These are phyloP conservation scores for Pseudocercospora fuligena DNA, from an alignment of 2,329 filamentous ascomycete genomes.

Conservation along the genomic window DNA sequence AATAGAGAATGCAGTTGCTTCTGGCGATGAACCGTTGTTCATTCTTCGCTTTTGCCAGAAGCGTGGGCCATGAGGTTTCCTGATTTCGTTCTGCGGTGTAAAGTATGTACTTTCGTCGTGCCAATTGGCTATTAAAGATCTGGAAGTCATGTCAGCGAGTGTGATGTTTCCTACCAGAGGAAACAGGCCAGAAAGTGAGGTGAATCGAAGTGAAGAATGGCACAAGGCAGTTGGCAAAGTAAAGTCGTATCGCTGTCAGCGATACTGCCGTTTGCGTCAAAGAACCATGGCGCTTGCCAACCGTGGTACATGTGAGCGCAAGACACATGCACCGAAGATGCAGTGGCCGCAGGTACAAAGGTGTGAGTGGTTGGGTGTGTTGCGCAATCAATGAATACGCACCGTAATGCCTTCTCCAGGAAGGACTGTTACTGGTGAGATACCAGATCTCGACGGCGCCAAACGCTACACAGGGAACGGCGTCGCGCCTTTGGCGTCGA, in stretches of 20 bases:
- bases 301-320: conserved; percentile 21
- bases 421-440: conserved; percentile 40
- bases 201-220: conserved; percentile 5
- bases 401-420: conserved; percentile 41
- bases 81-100: conserved; percentile 19
- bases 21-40: conserved; percentile 33
- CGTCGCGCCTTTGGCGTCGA: conserved; percentile 31
- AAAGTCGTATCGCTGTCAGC: conserved; percentile 11
- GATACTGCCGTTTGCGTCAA: conserved; percentile 19
- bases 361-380: conserved; percentile 21
- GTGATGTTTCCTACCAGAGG: conserved; percentile 4
- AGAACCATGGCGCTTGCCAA: conserved; percentile 36
- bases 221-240: conserved; percentile 3
- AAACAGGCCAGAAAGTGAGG: neutral
- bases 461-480: conserved; percentile 35
- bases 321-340: conserved; percentile 24
- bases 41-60: conserved; percentile 36
- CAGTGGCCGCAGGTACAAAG: conserved; percentile 21
- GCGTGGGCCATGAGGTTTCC: conserved; percentile 30
- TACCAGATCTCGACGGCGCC: conserved; percentile 40
- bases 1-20: conserved; percentile 26
- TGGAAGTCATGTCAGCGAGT: conserved; percentile 35
- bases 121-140: conserved; percentile 38
- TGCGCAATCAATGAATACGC: conserved; percentile 36
- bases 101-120: conserved; percentile 29